These are phyloP conservation scores for Cystobasidium sp. DNA, from an alignment of 1,284 basidiomycete genomes.

Conservation along the genomic window DNA sequence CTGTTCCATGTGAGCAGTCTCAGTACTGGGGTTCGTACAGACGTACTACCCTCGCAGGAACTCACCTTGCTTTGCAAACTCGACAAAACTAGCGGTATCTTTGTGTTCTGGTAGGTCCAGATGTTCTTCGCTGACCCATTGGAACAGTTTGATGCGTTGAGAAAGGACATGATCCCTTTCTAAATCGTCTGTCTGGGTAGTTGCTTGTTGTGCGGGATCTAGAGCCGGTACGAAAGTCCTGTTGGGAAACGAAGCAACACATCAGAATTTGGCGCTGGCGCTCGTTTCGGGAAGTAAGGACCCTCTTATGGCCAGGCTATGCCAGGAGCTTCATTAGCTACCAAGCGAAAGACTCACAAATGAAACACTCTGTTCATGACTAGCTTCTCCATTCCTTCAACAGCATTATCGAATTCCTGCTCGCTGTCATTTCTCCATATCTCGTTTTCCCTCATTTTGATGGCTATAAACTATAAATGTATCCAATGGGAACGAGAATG, in stretches of 20 bases:
- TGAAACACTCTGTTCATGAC: slow-evolving; percentile 97
- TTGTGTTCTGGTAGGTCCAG: slow-evolving; percentile 71
- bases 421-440: slow-evolving; percentile 71
- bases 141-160: slow-evolving; percentile 88
- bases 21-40: background rate
- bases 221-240: slow-evolving; percentile 90
- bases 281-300: no score
- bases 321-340: background rate
- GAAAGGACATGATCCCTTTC: slow-evolving; percentile 88
- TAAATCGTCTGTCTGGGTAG: slow-evolving; percentile 85
- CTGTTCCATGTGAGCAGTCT: slow-evolving; percentile 58
- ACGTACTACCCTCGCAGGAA: background rate
- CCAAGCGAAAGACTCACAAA: slow-evolving; percentile 47
- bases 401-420: slow-evolving; percentile 90
- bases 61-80: slow-evolving; percentile 54
- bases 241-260: slow-evolving; percentile 8
- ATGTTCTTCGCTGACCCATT: slow-evolving; percentile 86
- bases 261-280: no score
- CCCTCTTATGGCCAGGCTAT: background rate
- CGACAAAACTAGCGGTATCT: slow-evolving; percentile 39
- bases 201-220: slow-evolving; percentile 65
- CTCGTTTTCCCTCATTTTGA: slow-evolving; percentile 82
- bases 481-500: no score
- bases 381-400: slow-evolving; percentile 99
- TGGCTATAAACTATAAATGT: slow-evolving; percentile 88